phyloP scores from a whole-genome alignment of 2,329 filamentous ascomycete species.

The Aspergillus flavus region DNA sequence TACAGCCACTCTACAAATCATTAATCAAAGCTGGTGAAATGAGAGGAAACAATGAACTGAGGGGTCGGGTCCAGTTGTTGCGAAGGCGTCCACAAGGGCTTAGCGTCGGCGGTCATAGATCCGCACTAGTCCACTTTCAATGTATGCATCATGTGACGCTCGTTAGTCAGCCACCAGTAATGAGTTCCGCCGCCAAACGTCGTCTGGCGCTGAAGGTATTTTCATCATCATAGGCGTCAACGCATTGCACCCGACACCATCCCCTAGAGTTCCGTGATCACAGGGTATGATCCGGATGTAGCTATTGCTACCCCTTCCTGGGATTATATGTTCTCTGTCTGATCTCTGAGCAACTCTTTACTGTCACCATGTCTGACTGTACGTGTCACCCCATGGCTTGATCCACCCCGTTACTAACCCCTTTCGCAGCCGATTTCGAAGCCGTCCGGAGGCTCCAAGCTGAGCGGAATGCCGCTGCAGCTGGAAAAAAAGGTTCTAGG shows the following conservation, averaged over 20 bases:
- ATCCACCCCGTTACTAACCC: constrained; percentile 26
- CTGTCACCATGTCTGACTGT: constrained; percentile 49
- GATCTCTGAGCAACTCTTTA: constrained; percentile 26
- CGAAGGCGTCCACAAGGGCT: background rate
- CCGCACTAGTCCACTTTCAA: background rate
- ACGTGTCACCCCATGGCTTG: constrained; percentile 24
- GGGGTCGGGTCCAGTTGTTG: background rate
- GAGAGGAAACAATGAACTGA: background rate
- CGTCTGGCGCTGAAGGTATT: constrained; percentile 22
- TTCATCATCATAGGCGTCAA: constrained; percentile 23
- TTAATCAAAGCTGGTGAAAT: background rate
- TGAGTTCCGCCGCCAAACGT: constrained; percentile 8
- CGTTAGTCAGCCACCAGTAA: background rate
- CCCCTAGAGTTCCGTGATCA: constrained; percentile 29
- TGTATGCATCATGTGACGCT: background rate
- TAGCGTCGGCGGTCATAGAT: background rate
- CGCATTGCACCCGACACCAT: constrained; percentile 21
- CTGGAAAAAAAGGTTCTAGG: constrained; percentile 78
- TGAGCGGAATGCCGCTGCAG: constrained; percentile 82
- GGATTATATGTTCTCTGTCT: constrained; percentile 29
- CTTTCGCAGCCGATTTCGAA: constrained; percentile 72
- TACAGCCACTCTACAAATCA: background rate
- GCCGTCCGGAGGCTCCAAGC: constrained; percentile 84
- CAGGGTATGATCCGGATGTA: constrained; percentile 41
- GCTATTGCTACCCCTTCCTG: constrained; percentile 30